Evolutionary conservation across 371 early-diverging fungal species (phyloP), one percentile per base, ranked within the genome.

Genomic region (Lichtheimia corymbifera): DNA sequence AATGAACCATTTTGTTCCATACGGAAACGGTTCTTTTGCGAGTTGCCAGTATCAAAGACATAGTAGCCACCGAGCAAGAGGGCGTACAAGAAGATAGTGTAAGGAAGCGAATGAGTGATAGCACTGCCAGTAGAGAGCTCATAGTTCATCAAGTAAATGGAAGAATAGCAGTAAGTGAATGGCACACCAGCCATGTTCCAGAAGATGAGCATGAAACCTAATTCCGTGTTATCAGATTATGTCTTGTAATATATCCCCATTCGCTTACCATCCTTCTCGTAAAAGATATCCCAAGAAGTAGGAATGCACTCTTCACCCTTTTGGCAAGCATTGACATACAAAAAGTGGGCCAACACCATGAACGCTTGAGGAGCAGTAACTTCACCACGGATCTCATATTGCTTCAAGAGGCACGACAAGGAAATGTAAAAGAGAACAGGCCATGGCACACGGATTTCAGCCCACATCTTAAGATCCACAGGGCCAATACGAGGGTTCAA

Each of bases 1-100:
- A 73, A 88, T 1, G 83, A 80, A 7, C 83, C 83, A 58, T 82
- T 79, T 41, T 87, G 89, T 65, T 91, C 81, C 72, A 87, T 91
- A 59, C 92, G 80, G 85, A 95, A 95, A 15, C 82, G 82, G 73
- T 95, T 90, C 84, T 95, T 95, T 79, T 95, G 86, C n/a, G 84
- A 83, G 73, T 95, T 95, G 73, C 90, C 85, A 25, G 84, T 83
- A 56, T 83, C 84, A 57, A 82, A 85, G 28, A 85, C 66, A 58
- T 79, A 83, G 58, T 85, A 85, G 18, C 67, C 80, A 50, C 52
- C 41, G n/a, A 82, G 54, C 30, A 83, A 70, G 18, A 68, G 44
- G 18, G 55, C 42, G 62, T 67, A 83, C 42, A 82, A 67, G 40
- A 63, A 70, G 42, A 71, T 57, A 4, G 81, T 82, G 62, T 73